Percentiles rank a stretch among this genome's conserved stretches.
Evolutionary conservation across 202 grass and related monocot species (phyloP).

Genomic region (Sporobolus alterniflorus): DNA sequence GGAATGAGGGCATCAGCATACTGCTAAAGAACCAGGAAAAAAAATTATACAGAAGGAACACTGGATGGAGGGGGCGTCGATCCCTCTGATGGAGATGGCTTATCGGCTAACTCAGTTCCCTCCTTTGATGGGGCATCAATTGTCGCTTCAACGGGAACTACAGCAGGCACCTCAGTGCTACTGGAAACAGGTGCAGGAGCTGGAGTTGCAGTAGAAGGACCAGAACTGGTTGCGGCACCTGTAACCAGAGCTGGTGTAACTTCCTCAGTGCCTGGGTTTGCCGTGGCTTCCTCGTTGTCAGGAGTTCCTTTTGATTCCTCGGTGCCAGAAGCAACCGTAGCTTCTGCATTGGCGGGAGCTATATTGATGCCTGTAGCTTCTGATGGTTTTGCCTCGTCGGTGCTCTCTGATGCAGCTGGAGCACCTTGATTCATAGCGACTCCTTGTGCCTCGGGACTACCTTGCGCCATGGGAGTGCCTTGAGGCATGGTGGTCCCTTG

Average conservation of each 20-base stretch:
- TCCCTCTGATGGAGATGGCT: slow-evolving; percentile 37
- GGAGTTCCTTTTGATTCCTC: slow-evolving; percentile 4
- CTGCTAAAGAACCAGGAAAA: slow-evolving; percentile 38
- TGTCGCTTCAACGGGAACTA: slow-evolving; percentile 20
- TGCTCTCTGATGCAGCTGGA: slow-evolving; percentile 9
- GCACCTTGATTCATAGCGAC: slow-evolving; percentile 11
- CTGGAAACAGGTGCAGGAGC: slow-evolving; percentile 30
- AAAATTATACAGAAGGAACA: slow-evolving; percentile 42
- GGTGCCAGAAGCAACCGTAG: background rate
- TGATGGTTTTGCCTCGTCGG: slow-evolving; percentile 24
- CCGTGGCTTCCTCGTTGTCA: slow-evolving; percentile 5
- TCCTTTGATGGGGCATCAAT: slow-evolving; percentile 20
- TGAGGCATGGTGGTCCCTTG: slow-evolving; percentile 28
- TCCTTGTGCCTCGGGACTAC: slow-evolving; percentile 8
- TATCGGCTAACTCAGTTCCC: slow-evolving; percentile 18
- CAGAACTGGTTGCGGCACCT: slow-evolving; percentile 30
- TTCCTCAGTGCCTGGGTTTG: slow-evolving; percentile 21
- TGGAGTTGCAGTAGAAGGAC: background rate
- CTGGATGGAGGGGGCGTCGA: slow-evolving; percentile 5
- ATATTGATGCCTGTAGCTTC: background rate
- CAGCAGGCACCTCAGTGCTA: background rate
- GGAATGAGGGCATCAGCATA: slow-evolving; percentile 36
- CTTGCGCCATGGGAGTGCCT: slow-evolving; percentile 15
- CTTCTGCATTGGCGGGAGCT: slow-evolving; percentile 8
- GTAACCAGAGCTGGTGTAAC: slow-evolving; percentile 9